Evolutionary conservation across 2,329 filamentous ascomycete genomes (phyloP), one percentile per base, ranked within the genome.

Genomic region (Lasiodiplodia theobromae): DNA sequence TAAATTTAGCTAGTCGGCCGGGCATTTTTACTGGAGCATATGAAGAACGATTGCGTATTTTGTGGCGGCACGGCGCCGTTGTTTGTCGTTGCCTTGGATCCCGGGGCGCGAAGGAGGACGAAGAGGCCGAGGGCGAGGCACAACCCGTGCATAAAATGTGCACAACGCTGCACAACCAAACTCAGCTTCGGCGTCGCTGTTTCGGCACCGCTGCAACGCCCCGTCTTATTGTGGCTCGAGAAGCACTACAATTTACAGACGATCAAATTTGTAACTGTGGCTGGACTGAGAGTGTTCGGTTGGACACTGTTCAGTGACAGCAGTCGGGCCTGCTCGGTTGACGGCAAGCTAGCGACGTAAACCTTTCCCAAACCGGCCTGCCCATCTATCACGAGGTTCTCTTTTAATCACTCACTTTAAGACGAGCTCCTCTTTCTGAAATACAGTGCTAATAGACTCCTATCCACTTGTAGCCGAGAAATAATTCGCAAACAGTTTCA

Each of bases 81-180:
- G 23, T 37, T 21, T 10, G 56, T 44, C 28, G 23, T 25, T 44
- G 37, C 37, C 16, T 58, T 40, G 18, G 31, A 11, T 31, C 23
- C 23, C 54, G 54, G 54, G 8, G 6, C 10, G 34, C 18, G 54
- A 34, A 6, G 6, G 54, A n/a, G 31, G 34, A 23, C 18, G n/a
- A 37, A 23, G 54, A 62, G 25, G 25, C 40, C 58, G 58, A 63
- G 58, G 14, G 58, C 60, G 60, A 52, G 44, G 28, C 44, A 25
- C 4, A 49, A 38, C n/a, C 11, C 18, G 5, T 51, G 58, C 58
- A 63, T 37, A 63, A 58, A 25, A 8, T 16, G 7, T 16, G 57
- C 57, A 47, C 21, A 62, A 64, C 21, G 14, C 25, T 37, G 28
- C 56, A 47, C 10, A 51, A 34, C 25, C 37, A 3, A 23, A 2